Evolutionary conservation across 108 stramenopile species (phyloP), one percentile per base, ranked within the genome.

Genomic region (Pseudonitzschia multiseries): DNA sequence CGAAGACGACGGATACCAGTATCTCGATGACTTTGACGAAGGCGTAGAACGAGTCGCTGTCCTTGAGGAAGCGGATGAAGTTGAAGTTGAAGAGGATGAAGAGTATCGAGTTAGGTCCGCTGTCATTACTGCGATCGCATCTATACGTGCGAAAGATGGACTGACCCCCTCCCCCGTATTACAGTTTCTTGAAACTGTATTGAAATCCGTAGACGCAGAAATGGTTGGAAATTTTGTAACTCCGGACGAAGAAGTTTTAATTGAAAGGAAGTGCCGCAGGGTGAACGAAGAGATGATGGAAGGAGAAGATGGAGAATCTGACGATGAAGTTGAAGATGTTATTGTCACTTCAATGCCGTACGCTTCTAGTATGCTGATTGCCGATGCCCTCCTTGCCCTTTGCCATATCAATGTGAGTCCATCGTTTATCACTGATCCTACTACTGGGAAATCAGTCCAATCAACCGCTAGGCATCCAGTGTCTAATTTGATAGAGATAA

Each of bases 81-180:
- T 92, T 31, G 90, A 93, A 60, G 73, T 89, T 29, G 94, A 95
- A 70, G 94, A 95, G 76, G 94, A 95, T 70, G 94, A 93, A 63
- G 92, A 93, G 71, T 90, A 87, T 70, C 65, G 92, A 28, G 92
- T 93, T 20, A 81, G 92, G 22, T 80, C 88, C 24, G 86, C 86
- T n/a, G 87, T 87, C 27, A 80, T 93, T 14, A 81, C 88, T 40
- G 89, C 92, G n/a, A 88, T 93, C 74, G 87, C 91, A 2, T 87
- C 81, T 29, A 78, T 93, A 29, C 80, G 94, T 29, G 94, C 94
- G 13, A 83, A 93, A 68, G 91, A 95, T 81, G 91, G 90, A 14
- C 80, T 87, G 81, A 95, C 91, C 13, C 94, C 94, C 10, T 41
- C 76, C 15, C 27, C 76, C 24, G 88, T 86, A 22, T 42, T 95